Evolutionary conservation across 2,329 filamentous ascomycete genomes (phyloP), one percentile per base, ranked within the genome.

Genomic region (Pseudogymnoascus sp.): DNA sequence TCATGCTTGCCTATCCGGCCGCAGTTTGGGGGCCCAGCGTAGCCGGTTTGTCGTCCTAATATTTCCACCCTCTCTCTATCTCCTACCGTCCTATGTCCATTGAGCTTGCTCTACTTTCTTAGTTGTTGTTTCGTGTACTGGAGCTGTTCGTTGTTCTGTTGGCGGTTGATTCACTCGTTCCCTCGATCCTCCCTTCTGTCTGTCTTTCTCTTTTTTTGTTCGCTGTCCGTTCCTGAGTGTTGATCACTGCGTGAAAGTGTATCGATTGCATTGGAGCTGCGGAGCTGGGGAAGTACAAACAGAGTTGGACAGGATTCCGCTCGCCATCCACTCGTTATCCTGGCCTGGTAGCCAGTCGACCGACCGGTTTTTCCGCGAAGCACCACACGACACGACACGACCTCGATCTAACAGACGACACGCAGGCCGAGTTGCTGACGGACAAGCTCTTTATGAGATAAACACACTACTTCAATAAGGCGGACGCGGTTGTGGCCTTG

Each of bases 331-430:
- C 12, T 68, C 67, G 59, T 76, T 72, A 63, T 74, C 67, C 13
- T 64, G 31, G 2, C 13, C 15, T 27, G 71, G 64, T 9, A 64
- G 62, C 73, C 73, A 75, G 29, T 74, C 72, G 2, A 73, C 68
- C 1, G 71, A 74, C 44, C 76, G 74, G 17, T 66, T 70, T 33
- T 55, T 55, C 44, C n/a, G 44, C 27, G 9, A 55, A 55, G 27
- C 44, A 55, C 44, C 33, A n/a, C n/a, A 29, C 42, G 25, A 48
- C n/a, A 29, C 42, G 25, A 48, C 15, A 31, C 27, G 44, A 55
- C n/a, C 27, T 55, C 27, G 29, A 31, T 2, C 2, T 17, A 55
- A 27, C 44, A 33, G 33, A 33, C 27, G 5, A 55, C 44, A 9
- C 44, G 44, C 44, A 55, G 27, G 44, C 44, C n/a, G 8, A 33